Base-by-base conservation (phyloP, 2,329 filamentous ascomycete species). In the Pseudogymnoascus sp. region DNA sequence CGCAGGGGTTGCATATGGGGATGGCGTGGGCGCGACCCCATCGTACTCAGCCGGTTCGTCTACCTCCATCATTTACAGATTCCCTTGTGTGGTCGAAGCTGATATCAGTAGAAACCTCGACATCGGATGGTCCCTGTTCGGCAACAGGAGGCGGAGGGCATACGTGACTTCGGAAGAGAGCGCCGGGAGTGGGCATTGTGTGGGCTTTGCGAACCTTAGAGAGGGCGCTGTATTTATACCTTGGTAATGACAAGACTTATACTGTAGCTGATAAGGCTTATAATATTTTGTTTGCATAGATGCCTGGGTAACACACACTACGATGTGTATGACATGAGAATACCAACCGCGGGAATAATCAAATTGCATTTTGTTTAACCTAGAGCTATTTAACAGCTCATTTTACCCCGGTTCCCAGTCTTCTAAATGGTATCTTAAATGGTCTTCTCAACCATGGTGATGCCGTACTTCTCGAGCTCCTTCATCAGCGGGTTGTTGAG, bases 391-490 rank as follows among this genome's bases (percentile, higher is more conserved):
- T 56, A 22, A 33, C 10, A 33, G 50, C 50, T 5, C 50, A 4
- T 56, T 56, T 56, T 33, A 56, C 50, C 50, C 50, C n/a, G 11
- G 28, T 33, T 33, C n/a, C 50, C 28, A 33, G n/a, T 4, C n/a
- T 10, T 62, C 40, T 62, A 53, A 8, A 12, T 35, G 26, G 40
- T 37, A 50, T 38, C 35, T 63, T 75, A 74, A 64, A 81, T 72
- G 28, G 76, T 85, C 83, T 90, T 89, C 81, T 91, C 88, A 68
- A 82, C 84, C 78, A 89, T 82, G 75, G 82, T 82, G 70, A 91
- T 90, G 43, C 86, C 88, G 69, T 91, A 90, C 72, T 91, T 85
- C 75, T 89, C 85, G 65, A 96, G 81, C 74, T 90, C 88, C 78
- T 88, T 85, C 77, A 93, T 87, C 70, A 96, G 77, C 38, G 90